Evolutionary conservation across 345 rosid species (phyloP).

Genomic region (Dipteronia dyeriana): DNA sequence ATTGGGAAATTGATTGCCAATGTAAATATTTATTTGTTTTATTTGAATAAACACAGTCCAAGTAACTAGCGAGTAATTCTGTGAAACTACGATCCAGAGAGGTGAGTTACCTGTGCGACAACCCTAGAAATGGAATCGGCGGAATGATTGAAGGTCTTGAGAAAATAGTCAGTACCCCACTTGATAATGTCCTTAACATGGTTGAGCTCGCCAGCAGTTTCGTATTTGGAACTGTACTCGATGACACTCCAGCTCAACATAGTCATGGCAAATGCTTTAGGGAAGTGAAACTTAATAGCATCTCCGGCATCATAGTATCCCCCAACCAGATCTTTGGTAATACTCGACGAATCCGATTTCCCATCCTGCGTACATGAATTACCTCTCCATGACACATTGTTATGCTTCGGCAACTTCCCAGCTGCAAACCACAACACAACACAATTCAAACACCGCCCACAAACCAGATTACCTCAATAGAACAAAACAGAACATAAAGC

Average conservation of each 20-base stretch:
- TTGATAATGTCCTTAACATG: slow-evolving; percentile 91
- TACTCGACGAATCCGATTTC: slow-evolving; percentile 46
- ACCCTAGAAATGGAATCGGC: slow-evolving; percentile 66
- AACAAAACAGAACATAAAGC: neutral
- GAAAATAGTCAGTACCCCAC: slow-evolving; percentile 93
- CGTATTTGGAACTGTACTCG: slow-evolving; percentile 89
- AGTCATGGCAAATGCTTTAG: slow-evolving; percentile 86
- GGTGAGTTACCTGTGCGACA: slow-evolving; percentile 62
- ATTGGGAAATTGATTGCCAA: neutral
- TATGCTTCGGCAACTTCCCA: slow-evolving; percentile 85
- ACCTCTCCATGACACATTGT: slow-evolving; percentile 96
- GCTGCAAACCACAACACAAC: slow-evolving; percentile 42
- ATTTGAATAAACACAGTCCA: no score
- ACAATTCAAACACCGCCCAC: neutral
- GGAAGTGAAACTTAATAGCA: slow-evolving; percentile 92
- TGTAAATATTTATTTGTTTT: neutral
- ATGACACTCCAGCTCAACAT: slow-evolving; percentile 99
- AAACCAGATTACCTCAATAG: neutral
- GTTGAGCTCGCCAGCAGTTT: slow-evolving; percentile 87
- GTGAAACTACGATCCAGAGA: neutral
- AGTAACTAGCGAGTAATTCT: no score
- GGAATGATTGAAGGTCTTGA: slow-evolving; percentile 82
- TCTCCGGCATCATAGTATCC: slow-evolving; percentile 97
- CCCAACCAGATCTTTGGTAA: slow-evolving; percentile 72
- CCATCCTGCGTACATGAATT: slow-evolving; percentile 83